Conservation (phyloP, 768 basidiomycete genomes). For the Thelephora aurantiotincta region DNA sequence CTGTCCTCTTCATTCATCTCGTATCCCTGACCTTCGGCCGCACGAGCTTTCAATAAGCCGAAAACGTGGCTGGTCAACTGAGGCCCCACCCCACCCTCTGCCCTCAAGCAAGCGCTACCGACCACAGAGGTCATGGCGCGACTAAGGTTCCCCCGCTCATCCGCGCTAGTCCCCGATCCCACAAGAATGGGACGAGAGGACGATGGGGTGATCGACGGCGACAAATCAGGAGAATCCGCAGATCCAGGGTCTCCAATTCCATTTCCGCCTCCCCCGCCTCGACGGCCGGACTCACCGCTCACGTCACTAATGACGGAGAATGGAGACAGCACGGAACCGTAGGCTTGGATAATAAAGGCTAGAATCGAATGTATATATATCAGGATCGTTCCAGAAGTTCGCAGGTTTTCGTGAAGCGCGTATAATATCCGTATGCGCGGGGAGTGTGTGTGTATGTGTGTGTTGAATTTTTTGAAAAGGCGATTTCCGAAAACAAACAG, state of each 20-base stretch:
- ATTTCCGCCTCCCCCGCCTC: no score
- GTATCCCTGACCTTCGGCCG: constrained; percentile 24
- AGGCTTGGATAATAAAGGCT: constrained; percentile 83
- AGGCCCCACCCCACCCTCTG: constrained; percentile 74
- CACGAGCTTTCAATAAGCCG: constrained; percentile 76
- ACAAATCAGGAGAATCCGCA: no score
- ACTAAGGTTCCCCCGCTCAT: constrained; percentile 71
- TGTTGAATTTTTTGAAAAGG: no score
- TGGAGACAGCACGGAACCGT: constrained; percentile 68
- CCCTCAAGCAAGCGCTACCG: constrained; percentile 73
- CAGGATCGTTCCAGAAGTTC: background rate
- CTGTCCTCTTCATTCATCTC: constrained; percentile 49
- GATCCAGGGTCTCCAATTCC: no score
- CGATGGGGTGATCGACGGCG: no score
- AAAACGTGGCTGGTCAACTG: constrained; percentile 84
- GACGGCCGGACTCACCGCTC: no score
- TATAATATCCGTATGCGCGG: no score
- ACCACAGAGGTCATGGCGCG: constrained; percentile 75
- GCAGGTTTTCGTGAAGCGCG: background rate
- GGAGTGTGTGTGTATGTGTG: no score
- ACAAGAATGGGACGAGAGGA: no score
- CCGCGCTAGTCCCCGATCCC: constrained; percentile 10
- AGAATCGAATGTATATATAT: constrained; percentile 1
- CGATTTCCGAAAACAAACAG: no score
- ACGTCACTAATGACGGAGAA: constrained; percentile 27